Evolutionary conservation across 2,329 filamentous ascomycete species (phyloP).

Genomic region (Trichothecium sympodiale): DNA sequence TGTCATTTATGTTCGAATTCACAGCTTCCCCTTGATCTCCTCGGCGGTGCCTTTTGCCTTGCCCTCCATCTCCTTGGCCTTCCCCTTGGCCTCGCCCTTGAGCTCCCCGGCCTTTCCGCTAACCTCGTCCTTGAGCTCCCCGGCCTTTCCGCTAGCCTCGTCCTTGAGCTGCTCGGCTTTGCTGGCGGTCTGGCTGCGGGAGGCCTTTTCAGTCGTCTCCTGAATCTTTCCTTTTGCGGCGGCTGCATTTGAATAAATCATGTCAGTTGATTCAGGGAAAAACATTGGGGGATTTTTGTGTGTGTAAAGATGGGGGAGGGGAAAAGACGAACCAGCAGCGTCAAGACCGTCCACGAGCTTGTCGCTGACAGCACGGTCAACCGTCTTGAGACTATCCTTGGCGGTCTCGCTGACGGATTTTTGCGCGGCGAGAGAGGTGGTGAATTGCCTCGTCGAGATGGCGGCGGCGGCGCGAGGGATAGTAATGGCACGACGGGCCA

Average conservation of each 20-base stretch:
- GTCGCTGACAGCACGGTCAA: constrained; percentile 48
- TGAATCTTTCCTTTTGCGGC: constrained; percentile 36
- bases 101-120: constrained; percentile 21
- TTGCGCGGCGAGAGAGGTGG: constrained; percentile 28
- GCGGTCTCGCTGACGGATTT: constrained; percentile 42
- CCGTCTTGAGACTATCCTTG: constrained; percentile 48
- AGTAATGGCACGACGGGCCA: constrained; percentile 30
- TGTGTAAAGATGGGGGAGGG: background rate
- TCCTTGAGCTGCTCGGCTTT: constrained; percentile 28
- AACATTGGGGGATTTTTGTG: background rate
- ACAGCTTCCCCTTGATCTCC: constrained; percentile 25
- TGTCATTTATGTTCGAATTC: too few relatives aligned
- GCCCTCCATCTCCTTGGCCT: constrained; percentile 26
- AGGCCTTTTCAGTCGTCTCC: constrained; percentile 19
- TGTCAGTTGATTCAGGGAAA: background rate
- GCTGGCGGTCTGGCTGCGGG: constrained; percentile 20
- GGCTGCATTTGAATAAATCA: constrained; percentile 21
- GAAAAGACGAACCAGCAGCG: constrained; percentile 34
- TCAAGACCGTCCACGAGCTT: constrained; percentile 49
- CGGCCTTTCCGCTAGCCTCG: constrained; percentile 24
- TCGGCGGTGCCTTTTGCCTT: constrained; percentile 33
- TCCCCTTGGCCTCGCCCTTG: constrained; percentile 24
- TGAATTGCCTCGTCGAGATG: constrained; percentile 36
- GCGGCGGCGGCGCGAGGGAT: constrained; percentile 25
- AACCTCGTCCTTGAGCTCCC: constrained; percentile 20